Base-by-base conservation (phyloP, 176 grass and related monocot species). In the Phragmites australis region DNA sequence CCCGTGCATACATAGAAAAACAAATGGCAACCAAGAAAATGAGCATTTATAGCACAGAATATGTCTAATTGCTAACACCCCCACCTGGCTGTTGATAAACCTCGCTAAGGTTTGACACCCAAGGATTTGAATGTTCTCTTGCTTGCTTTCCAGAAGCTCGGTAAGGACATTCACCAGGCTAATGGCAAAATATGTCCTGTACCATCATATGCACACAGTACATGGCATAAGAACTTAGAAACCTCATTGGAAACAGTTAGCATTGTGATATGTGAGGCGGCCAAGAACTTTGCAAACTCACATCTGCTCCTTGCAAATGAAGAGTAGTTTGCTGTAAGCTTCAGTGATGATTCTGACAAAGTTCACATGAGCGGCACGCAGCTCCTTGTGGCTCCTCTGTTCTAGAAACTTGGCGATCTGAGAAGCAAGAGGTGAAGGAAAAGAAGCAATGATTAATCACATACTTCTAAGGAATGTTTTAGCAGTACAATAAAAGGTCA, bases 381-480 rank as follows among this genome's bases (percentile, higher is more conserved):
- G 87, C 70, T 99, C 96, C 81, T 93, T 95, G 83, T 89, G 90
- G 72, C 82, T 86, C 84, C 86, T 93, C 88, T 95, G 92, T 30
- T 95, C 96, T 22, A 95, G 84, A 88, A 95, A 94, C 67, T 99
- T 99, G 26, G 84, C 92, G 79, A 99, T 99, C 96, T 99, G 81
- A 58, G 13, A 37, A 75, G 41, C 16, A 82, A 68, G 57, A 22
- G 27, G 54, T 31, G 72, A 80, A 81, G 52, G 25, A 22, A 71
- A 79, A 65, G 19, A 69, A 62, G 2, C 22, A 72, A 37, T 74
- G 16, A 65, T 37, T 74, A 79, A 60, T 47, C 68, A 72, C 55
- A 81, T 18, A 37, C 15, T 23, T 32, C 49, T 49, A 54, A 74
- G 25, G 39, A 56, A 68, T 71, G 46, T 2, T 80, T 34, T 31